These are phyloP conservation scores for Tuber melanosporum DNA, from an alignment of 495 filamentous ascomycete species.

Conservation along the genomic window DNA sequence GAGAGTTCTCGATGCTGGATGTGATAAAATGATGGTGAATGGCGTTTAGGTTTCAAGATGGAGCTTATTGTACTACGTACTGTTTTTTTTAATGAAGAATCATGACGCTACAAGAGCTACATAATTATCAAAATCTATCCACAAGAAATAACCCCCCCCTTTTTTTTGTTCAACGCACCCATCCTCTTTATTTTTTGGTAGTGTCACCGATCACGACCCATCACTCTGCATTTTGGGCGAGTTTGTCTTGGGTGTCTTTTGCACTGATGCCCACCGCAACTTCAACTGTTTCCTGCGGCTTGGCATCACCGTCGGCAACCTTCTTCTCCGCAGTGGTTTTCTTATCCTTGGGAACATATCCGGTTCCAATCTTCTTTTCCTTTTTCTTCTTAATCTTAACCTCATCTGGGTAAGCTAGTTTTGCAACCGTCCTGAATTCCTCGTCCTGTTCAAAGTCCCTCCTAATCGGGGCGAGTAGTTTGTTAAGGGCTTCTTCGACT, in stretches of 20 bases:
- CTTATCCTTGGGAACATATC: conserved; percentile 48
- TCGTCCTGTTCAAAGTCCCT: conserved; percentile 58
- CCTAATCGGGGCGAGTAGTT: conserved; percentile 69
- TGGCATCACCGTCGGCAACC: conserved; percentile 25
- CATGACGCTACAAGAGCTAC: not conserved
- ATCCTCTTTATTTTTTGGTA: not conserved
- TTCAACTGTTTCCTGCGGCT: conserved; percentile 37
- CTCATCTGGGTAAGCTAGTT: conserved; percentile 70
- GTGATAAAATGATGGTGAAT: not conserved
- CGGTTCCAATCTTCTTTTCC: conserved; percentile 61
- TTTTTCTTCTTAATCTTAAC: conserved; percentile 70
- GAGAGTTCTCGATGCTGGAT: conserved; percentile 40
- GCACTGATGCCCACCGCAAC: conserved; percentile 42
- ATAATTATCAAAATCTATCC: not conserved
- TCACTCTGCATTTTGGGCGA: conserved; percentile 14
- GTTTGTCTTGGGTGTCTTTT: conserved; percentile 45
- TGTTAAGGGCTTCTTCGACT: conserved; percentile 60
- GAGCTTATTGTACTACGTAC: not conserved
- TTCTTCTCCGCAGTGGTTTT: conserved; percentile 46
- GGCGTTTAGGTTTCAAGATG: not conserved
- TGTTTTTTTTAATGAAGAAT: not conserved
- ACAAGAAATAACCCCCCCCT: not conserved
- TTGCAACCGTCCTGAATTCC: conserved; percentile 77
- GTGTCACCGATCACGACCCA: not conserved
- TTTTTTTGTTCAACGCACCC: not conserved